Conservation (phyloP, 805 yeast genomes). For the Saturnispora kantuleensis region DNA sequence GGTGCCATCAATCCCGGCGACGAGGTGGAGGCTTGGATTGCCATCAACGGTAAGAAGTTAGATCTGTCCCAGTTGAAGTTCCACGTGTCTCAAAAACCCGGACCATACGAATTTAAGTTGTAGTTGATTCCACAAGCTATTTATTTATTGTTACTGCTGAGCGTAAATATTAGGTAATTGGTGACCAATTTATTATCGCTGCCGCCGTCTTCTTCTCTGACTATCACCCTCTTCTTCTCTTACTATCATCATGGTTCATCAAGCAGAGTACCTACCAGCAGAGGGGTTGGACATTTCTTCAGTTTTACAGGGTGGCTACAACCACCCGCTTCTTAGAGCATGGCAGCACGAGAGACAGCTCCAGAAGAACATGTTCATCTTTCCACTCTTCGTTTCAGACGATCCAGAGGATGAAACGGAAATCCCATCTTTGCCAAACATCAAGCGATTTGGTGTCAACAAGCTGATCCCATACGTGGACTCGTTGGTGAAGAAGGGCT, state of each 20-base stretch:
- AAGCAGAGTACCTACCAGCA: slow-evolving; percentile 57
- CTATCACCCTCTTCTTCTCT: not conserved
- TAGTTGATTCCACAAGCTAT: not conserved
- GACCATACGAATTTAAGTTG: slow-evolving; percentile 42
- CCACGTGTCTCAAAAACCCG: slow-evolving; percentile 44
- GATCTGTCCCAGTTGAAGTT: slow-evolving; percentile 40
- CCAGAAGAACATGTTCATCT: slow-evolving; percentile 81
- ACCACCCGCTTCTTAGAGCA: slow-evolving; percentile 75
- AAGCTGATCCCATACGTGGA: slow-evolving; percentile 64
- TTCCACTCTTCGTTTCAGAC: slow-evolving; percentile 83
- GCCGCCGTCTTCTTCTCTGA: too few relatives aligned
- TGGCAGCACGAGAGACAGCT: slow-evolving; percentile 89
- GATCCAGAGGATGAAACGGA: slow-evolving; percentile 65
- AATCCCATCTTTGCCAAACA: slow-evolving; percentile 78
- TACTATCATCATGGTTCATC: slow-evolving; percentile 30
- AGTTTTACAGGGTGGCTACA: slow-evolving; percentile 86
- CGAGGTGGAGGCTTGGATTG: slow-evolving; percentile 51
- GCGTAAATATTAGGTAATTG: not conserved
- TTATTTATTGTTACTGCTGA: not conserved
- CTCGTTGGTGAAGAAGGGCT: slow-evolving; percentile 67
- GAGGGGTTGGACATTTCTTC: slow-evolving; percentile 59
- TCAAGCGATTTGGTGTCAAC: slow-evolving; percentile 78
- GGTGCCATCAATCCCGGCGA: slow-evolving; percentile 80
- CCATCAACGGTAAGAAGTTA: slow-evolving; percentile 45
- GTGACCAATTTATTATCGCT: too few relatives aligned